Percentiles rank a stretch among this genome's conserved stretches.
Evolutionary conservation across 2,329 filamentous ascomycete species (phyloP).

Genomic region (Graphilbum sp.): DNA sequence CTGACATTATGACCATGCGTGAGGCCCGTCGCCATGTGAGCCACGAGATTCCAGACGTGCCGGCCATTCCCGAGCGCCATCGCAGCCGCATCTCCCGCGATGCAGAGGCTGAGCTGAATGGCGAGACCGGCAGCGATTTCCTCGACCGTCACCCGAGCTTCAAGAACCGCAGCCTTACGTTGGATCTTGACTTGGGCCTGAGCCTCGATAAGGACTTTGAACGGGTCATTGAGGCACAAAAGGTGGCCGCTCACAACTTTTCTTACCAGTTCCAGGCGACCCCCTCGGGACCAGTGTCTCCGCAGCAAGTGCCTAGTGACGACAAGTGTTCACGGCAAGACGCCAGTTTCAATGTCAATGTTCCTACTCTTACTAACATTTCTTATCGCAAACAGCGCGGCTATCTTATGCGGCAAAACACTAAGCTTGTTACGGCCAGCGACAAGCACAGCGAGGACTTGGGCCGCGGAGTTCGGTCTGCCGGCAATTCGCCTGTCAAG

Average conservation of each 20-base stretch:
- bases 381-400: slow-evolving; percentile 64
- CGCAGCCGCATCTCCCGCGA: slow-evolving; percentile 36
- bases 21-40: slow-evolving; percentile 75
- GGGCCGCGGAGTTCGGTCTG: slow-evolving; percentile 36
- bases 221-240: slow-evolving; percentile 87
- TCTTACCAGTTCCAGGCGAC: neutral
- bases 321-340: slow-evolving; percentile 2
- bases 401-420: slow-evolving; percentile 97
- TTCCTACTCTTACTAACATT: slow-evolving; percentile 41
- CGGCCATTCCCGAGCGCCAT: slow-evolving; percentile 45
- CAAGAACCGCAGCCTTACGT: slow-evolving; percentile 66
- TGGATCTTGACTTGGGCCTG: slow-evolving; percentile 68
- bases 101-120: slow-evolving; percentile 18
- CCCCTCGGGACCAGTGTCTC: slow-evolving; percentile 29
- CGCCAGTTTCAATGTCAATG: neutral
- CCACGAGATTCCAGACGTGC: slow-evolving; percentile 46
- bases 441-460: slow-evolving; percentile 48
- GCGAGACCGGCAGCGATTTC: slow-evolving; percentile 23
- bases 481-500: slow-evolving; percentile 54
- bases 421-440: slow-evolving; percentile 88
- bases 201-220: slow-evolving; percentile 89
- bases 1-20: slow-evolving; percentile 71
- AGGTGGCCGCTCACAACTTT: slow-evolving; percentile 50
- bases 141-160: slow-evolving; percentile 53
- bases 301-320: slow-evolving; percentile 4